Percentiles rank a stretch among this genome's conserved stretches.
phyloP scores from a whole-genome alignment of 1,139 yeast genomes.

The Lodderomyces margitis region DNA sequence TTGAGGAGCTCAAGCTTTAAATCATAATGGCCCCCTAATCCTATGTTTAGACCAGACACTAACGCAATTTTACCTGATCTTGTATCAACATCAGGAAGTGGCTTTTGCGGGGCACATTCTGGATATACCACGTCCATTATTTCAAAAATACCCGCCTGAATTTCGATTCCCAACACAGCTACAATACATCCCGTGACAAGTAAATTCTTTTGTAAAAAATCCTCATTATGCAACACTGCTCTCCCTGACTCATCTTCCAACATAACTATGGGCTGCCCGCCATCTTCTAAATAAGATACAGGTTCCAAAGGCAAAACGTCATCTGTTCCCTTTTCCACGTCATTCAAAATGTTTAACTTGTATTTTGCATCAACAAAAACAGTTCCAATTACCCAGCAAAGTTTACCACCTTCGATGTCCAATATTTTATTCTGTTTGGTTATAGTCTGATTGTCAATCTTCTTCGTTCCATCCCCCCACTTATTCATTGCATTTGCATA shows the following conservation, averaged over 20 bases:
- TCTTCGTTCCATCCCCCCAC: constrained; percentile 48
- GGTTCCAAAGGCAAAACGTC: constrained; percentile 47
- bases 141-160: constrained; percentile 79
- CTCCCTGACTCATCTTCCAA: constrained; percentile 95
- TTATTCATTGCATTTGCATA: constrained; percentile 39
- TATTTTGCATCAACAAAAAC: constrained; percentile 79
- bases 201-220: constrained; percentile 42
- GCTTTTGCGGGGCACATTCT: constrained; percentile 54
- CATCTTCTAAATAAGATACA: constrained; percentile 26
- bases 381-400: constrained; percentile 92
- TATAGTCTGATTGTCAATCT: constrained; percentile 34
- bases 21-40: constrained; percentile 38
- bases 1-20: constrained; percentile 58
- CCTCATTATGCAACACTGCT: constrained; percentile 67
- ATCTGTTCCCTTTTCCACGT: constrained; percentile 62
- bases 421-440: constrained; percentile 60
- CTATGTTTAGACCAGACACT: constrained; percentile 70
- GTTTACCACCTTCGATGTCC: constrained; percentile 66
- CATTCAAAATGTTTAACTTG: constrained; percentile 81
- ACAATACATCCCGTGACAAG: constrained; percentile 87
- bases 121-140: constrained; percentile 81
- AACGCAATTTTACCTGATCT: constrained; percentile 47
- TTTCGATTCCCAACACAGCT: constrained; percentile 84
- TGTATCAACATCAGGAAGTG: constrained; percentile 18
- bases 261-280: constrained; percentile 52